Base-by-base conservation (phyloP, 2,329 filamentous ascomycete species). In the Colletotrichum godetiae region DNA sequence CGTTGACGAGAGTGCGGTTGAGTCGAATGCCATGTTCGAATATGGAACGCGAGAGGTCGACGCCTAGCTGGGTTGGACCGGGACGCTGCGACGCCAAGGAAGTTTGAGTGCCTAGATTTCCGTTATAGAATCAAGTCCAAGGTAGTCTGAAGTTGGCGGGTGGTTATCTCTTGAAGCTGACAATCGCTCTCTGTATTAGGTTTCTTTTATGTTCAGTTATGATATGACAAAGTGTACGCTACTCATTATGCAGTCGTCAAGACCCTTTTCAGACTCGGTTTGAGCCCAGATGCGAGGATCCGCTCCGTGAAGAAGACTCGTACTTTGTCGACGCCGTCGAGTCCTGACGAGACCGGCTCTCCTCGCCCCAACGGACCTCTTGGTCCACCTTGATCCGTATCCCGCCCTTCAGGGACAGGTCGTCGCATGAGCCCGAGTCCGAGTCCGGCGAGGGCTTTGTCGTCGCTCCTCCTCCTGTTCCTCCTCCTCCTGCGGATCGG, bases 21-120 rank as follows among this genome's bases (percentile, higher is more conserved):
- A 76, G 24, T 83, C 81, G 7, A 82, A 82, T 62, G 75, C 76
- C 22, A 79, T 82, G 79, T 80, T 82, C 52, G 57, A 67, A 31
- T 72, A 63, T 31, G 42, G 37, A 12, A 67, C 63, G 37, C 67
- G 68, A 33, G 72, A 72, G 52, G 72, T 72, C n/a, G 68, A 74
- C 15, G 68, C 37, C 2, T 72, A 72, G 42, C 7, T 1, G 10
- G 13, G 19, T 12, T 46, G 24, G 46, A 5, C 27, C 15, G 2
- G 0, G 24, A 29, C 7, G 19, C 13, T 29, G 53, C 24, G 33
- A 24, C 13, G 11, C 13, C 24, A 27, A 7, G 19, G 2, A n/a
- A 3, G 10, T 24, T 15, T 15, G 37, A 42, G 37, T 6, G 11
- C 60, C 15, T 19, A 12, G 7, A 19, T 22, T 5, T 22, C 42